Conservation (phyloP, 805 yeast species). For the Ogataea naganishii region DNA sequence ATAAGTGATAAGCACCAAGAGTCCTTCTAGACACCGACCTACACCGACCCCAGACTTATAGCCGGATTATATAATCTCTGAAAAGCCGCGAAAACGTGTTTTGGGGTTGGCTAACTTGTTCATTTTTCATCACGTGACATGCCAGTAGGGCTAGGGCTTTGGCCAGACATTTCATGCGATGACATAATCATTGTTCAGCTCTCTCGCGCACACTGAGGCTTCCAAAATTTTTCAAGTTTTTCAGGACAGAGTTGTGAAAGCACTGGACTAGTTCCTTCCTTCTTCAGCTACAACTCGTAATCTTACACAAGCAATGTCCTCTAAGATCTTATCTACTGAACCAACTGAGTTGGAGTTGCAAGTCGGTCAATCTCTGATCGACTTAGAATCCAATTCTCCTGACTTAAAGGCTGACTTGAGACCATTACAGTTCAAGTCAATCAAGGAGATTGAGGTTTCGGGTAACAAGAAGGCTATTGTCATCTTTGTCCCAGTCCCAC, state of each 20-base stretch:
- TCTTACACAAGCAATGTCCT: slow-evolving; percentile 66
- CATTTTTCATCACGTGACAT: no score
- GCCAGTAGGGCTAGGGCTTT: no score
- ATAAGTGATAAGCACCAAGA: no score
- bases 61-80: no score
- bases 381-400: slow-evolving; percentile 87
- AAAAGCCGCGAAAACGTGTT: no score
- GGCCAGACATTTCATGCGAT: no score
- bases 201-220: not conserved
- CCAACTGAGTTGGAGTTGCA: slow-evolving; percentile 99
- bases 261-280: not conserved
- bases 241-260: no score
- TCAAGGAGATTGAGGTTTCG: slow-evolving; percentile 94
- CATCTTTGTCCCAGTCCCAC: slow-evolving; percentile 96
- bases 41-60: no score
- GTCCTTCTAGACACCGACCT: no score
- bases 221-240: slow-evolving; percentile 1
- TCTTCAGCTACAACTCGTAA: slow-evolving; percentile 4
- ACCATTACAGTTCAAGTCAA: slow-evolving; percentile 97
- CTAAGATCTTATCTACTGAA: slow-evolving; percentile 88
- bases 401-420: slow-evolving; percentile 97
- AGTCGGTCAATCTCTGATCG: slow-evolving; percentile 97
- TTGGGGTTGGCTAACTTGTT: no score
- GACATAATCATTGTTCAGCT: slow-evolving; percentile 10
- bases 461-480: slow-evolving; percentile 99